Evolutionary conservation across 169 alveolate genomes (phyloP).

Genomic region (Plasmodium cynomolgi): DNA sequence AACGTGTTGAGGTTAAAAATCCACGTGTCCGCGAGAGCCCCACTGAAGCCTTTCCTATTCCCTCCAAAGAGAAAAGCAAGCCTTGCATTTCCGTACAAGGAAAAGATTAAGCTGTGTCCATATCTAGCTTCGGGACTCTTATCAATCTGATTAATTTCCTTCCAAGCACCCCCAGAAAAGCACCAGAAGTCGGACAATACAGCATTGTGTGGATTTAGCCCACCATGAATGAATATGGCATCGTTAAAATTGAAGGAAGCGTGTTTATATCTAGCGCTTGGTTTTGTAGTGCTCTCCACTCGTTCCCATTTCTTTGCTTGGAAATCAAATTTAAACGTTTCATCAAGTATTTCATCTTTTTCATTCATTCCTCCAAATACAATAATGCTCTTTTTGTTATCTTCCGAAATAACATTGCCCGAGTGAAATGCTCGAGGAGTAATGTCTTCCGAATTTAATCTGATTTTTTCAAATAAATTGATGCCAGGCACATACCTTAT

Average conservation of each 20-base stretch:
- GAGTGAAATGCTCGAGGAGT: slow-evolving; percentile 53
- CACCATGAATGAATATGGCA: slow-evolving; percentile 67
- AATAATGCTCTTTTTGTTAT: slow-evolving; percentile 35
- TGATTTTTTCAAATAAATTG: slow-evolving; percentile 68
- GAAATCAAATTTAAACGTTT: slow-evolving; percentile 67
- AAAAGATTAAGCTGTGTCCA: slow-evolving; percentile 61
- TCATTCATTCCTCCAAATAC: slow-evolving; percentile 73
- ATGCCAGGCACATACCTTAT: slow-evolving; percentile 74
- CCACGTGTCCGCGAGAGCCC: slow-evolving; percentile 64
- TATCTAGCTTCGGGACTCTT: slow-evolving; percentile 38
- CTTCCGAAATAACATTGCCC: slow-evolving; percentile 67
- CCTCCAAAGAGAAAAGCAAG: slow-evolving; percentile 69
- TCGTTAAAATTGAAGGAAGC: slow-evolving; percentile 54
- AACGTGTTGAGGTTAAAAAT: slow-evolving; percentile 35
- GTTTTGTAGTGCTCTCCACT: not conserved
- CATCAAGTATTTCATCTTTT: slow-evolving; percentile 34
- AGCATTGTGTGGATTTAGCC: slow-evolving; percentile 9
- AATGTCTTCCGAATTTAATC: slow-evolving; percentile 53
- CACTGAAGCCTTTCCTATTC: slow-evolving; percentile 55
- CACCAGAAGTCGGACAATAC: slow-evolving; percentile 51
- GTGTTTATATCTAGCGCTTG: slow-evolving; percentile 63
- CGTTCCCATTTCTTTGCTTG: slow-evolving; percentile 69
- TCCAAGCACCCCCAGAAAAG: slow-evolving; percentile 38
- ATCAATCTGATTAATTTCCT: not conserved
- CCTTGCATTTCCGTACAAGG: slow-evolving; percentile 27